Percentiles rank a stretch among this genome's conserved stretches.
phyloP scores from a whole-genome alignment of 345 rosid species.

The Aquilaria sinensis region DNA sequence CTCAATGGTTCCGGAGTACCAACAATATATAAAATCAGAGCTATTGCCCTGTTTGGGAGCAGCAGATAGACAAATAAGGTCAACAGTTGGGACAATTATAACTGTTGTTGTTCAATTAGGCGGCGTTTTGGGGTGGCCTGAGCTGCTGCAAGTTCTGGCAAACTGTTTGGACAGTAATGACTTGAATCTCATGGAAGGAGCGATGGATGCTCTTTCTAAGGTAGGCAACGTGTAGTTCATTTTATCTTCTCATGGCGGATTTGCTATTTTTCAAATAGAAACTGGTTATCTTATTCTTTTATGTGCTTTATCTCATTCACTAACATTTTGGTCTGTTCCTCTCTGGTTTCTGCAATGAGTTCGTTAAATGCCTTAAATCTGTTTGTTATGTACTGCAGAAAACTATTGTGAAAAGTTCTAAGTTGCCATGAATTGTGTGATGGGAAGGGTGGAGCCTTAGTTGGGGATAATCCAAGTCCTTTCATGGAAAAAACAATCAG shows the following conservation, averaged over 20 bases:
- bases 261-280: too few species aligned
- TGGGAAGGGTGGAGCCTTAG: too few species aligned
- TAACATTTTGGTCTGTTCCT: too few species aligned
- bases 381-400: too few species aligned
- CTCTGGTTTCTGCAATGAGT: too few species aligned
- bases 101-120: constrained; percentile 73
- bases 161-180: constrained; percentile 86
- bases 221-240: constrained; percentile 25
- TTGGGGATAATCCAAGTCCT: too few species aligned
- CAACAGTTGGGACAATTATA: constrained; percentile 84
- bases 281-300: too few species aligned
- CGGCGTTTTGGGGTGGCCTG: constrained; percentile 79
- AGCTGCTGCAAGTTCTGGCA: constrained; percentile 75
- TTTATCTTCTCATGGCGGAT: background rate
- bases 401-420: too few species aligned
- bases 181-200: constrained; percentile 92
- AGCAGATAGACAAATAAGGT: constrained; percentile 75
- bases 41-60: constrained; percentile 88
- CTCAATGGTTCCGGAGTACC: constrained; percentile 54
- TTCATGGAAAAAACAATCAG: too few species aligned
- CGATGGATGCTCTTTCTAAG: constrained; percentile 97
- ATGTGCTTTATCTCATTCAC: too few species aligned
- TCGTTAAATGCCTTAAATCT: too few species aligned
- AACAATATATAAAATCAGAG: constrained; percentile 64
- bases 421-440: too few species aligned